A percentile compares a stretch with the other conserved stretches of the same genome.
Evolutionary conservation across 192 early-diverging fungal species (phyloP).

Genomic region (Gaertneriomyces sp.): DNA sequence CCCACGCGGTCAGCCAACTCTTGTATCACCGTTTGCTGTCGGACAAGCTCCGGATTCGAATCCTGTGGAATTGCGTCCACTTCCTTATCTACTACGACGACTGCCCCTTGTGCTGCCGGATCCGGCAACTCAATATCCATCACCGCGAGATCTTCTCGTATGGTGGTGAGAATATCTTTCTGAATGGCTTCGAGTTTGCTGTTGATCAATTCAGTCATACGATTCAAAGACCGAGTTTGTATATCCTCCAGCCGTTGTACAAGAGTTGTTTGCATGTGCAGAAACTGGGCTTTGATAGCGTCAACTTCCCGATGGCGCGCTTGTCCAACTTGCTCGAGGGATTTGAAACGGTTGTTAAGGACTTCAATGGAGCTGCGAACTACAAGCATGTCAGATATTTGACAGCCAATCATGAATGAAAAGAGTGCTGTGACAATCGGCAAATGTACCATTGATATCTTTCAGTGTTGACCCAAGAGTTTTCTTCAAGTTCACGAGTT

Average conservation of each 20-base stretch:
- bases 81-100: too few species aligned
- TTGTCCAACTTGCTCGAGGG: slow-evolving; percentile 26
- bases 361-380: slow-evolving; percentile 33
- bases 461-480: slow-evolving; percentile 36
- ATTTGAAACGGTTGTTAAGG: slow-evolving; percentile 30
- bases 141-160: slow-evolving; percentile 32
- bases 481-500: slow-evolving; percentile 34
- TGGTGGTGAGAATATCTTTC: slow-evolving; percentile 26
- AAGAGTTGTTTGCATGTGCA: slow-evolving; percentile 24
- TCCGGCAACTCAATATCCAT: slow-evolving; percentile 11
- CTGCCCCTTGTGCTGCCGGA: too few species aligned
- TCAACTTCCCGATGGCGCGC: slow-evolving; percentile 33
- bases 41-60: too few species aligned
- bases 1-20: too few species aligned
- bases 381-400: neutral
- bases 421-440: neutral
- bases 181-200: slow-evolving; percentile 29
- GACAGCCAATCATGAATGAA: neutral
- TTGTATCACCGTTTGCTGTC: too few species aligned
- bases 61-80: too few species aligned
- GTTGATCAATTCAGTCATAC: slow-evolving; percentile 30
- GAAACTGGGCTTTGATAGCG: slow-evolving; percentile 37
- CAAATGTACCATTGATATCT: slow-evolving; percentile 20
- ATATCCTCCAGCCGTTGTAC: slow-evolving; percentile 28
- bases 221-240: slow-evolving; percentile 15